These are phyloP conservation scores for Aspergillus bridgeri DNA, from an alignment of 495 filamentous ascomycete species.

Conservation along the genomic window DNA sequence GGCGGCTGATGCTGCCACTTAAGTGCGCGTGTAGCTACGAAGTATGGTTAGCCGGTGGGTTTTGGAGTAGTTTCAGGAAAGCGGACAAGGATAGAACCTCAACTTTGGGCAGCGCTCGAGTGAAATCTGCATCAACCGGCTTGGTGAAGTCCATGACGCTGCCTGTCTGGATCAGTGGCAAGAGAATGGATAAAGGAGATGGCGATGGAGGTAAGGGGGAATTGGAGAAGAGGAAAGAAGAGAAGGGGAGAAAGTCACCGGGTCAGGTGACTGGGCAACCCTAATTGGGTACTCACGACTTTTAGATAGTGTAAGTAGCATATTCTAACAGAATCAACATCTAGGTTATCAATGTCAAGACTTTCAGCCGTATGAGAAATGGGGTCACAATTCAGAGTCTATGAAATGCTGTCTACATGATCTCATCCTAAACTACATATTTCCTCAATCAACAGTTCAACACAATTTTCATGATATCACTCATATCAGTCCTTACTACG, in stretches of 20 bases:
- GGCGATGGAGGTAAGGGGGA: not conserved
- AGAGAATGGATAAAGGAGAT: not conserved
- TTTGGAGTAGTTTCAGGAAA: not conserved
- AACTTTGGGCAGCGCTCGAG: conserved; percentile 37
- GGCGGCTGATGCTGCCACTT: conserved; percentile 72
- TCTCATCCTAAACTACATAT: too few species aligned
- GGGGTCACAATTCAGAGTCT: too few species aligned
- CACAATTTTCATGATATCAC: too few species aligned
- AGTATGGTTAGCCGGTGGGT: not conserved
- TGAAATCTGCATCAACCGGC: conserved; percentile 31
- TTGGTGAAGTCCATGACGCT: conserved; percentile 23
- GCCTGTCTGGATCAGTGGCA: not conserved
- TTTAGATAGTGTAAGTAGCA: too few species aligned
- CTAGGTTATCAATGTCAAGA: too few species aligned
- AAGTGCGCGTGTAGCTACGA: conserved; percentile 80
- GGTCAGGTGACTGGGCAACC: not conserved
- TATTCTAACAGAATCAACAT: too few species aligned
- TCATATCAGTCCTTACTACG: too few species aligned
- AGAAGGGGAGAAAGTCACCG: not conserved
- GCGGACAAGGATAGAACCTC: conserved; percentile 27
- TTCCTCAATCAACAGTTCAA: too few species aligned
- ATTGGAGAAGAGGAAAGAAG: not conserved
- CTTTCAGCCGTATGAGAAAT: too few species aligned
- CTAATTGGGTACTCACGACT: not conserved
- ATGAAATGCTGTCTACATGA: too few species aligned